Conservation (phyloP, 148 eudicot species). For the Oxyria digyna region DNA sequence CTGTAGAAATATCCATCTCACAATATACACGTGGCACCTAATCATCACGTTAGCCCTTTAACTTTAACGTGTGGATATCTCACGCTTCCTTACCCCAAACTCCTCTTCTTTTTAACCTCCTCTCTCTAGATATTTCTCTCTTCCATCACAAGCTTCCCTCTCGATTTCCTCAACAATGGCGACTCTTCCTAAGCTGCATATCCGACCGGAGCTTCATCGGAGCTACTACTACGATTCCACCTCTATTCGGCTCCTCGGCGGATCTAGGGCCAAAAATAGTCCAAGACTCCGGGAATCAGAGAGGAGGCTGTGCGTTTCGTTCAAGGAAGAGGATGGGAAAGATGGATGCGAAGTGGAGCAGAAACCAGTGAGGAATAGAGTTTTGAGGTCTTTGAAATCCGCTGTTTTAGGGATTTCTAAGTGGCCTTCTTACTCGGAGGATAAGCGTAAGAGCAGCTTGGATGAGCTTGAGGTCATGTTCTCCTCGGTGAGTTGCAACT, state of each 20-base stretch:
- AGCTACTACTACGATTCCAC: slow-evolving; percentile 12
- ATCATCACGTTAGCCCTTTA: slow-evolving; percentile 11
- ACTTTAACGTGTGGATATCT: slow-evolving; percentile 95
- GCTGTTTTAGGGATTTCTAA: slow-evolving; percentile 43
- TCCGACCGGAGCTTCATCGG: slow-evolving; percentile 29
- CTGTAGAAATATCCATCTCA: slow-evolving; percentile 3
- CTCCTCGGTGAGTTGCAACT: slow-evolving; percentile 28
- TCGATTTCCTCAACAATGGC: slow-evolving; percentile 11
- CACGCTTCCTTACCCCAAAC: slow-evolving; percentile 29
- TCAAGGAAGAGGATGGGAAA: slow-evolving; percentile 41
- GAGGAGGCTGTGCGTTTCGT: slow-evolving; percentile 37
- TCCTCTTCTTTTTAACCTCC: slow-evolving; percentile 3
- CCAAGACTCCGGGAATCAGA: slow-evolving; percentile 16
- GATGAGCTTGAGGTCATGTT: slow-evolving; percentile 49
- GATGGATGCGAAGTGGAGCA: slow-evolving; percentile 6
- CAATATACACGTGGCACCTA: slow-evolving; percentile 18
- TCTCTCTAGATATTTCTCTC: slow-evolving; percentile 22
- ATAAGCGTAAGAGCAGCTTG: slow-evolving; percentile 26
- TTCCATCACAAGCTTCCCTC: slow-evolving; percentile 13
- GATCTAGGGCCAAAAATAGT: neutral
- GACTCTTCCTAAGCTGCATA: slow-evolving; percentile 1
- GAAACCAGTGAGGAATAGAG: slow-evolving; percentile 8
- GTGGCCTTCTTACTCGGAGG: slow-evolving; percentile 33
- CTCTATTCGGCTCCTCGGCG: slow-evolving; percentile 13
- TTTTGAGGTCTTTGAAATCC: slow-evolving; percentile 27